Evolutionary conservation across 108 stramenopile genomes (phyloP), one percentile per base, ranked within the genome.

Genomic region (Phaeodactylum tricornutum): DNA sequence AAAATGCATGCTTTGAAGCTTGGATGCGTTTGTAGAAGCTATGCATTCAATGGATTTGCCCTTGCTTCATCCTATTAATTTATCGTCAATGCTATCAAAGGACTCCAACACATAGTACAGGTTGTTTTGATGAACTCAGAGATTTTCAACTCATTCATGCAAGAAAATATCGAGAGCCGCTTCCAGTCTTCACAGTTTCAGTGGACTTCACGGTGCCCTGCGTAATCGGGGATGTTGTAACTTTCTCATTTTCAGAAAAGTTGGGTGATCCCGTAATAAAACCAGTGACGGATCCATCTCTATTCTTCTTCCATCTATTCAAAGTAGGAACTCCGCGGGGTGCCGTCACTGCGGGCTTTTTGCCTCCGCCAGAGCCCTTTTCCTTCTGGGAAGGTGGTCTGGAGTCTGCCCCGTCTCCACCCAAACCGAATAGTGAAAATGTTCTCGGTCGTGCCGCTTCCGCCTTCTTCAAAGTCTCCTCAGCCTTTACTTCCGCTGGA

Each of bases 121-220:
- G n/a, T n/a, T n/a, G n/a, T n/a, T n/a, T n/a, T n/a, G n/a, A n/a
- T n/a, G n/a, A n/a, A n/a, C n/a, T n/a, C n/a, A n/a, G n/a, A n/a
- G n/a, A n/a, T n/a, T n/a, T n/a, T n/a, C n/a, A n/a, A n/a, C n/a
- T n/a, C n/a, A n/a, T n/a, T n/a, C n/a, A n/a, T n/a, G n/a, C 59
- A 29, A 89, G 66, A 51, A 69, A 84, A 53, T 89, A 89, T 32
- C 41, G 55, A 1, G 77, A 79, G 9, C 87, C 87, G 53, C 67
- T 69, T 20, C 80, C 82, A 31, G 87, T 89, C 39, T 62, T 62
- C 5, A 89, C 82, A 0, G 75, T 70, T 44, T 66, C 62, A 8
- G 75, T 71, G n/a, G 61, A 42, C 16, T 57, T 67, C 35, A 80
- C 47, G 22, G 38, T 72, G 29, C 81, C 81, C 16, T 62, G 68